Conservation (phyloP, 2,329 filamentous ascomycete species). For the Bipolaris sorokiniana region DNA sequence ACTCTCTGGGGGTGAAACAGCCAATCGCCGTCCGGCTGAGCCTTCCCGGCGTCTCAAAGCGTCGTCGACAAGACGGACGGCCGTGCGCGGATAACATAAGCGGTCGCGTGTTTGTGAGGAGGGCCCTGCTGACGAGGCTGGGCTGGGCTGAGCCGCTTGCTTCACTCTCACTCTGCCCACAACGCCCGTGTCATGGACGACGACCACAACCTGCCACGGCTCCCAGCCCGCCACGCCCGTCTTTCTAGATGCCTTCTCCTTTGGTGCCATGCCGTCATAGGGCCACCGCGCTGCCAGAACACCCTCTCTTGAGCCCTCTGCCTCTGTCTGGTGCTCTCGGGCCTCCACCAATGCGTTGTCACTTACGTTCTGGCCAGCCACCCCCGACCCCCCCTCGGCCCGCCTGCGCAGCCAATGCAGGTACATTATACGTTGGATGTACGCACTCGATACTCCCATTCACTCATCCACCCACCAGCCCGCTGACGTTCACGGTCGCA, state of each 20-base stretch:
- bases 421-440: constrained; percentile 21
- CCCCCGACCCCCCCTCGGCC: constrained; percentile 11
- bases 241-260: constrained; percentile 34
- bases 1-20: constrained; percentile 26
- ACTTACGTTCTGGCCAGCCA: constrained; percentile 29
- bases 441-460: not conserved
- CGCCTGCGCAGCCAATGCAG: constrained; percentile 30
- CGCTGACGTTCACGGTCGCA: not conserved
- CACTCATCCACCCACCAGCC: not conserved
- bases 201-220: constrained; percentile 8
- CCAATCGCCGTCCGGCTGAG: constrained; percentile 42
- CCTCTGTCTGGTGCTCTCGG: too few species aligned
- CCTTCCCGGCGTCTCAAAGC: constrained; percentile 40
- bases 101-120: constrained; percentile 24
- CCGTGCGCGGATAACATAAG: constrained; percentile 34
- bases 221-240: constrained; percentile 6
- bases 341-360: constrained; percentile 12
- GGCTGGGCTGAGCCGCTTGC: constrained; percentile 19
- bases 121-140: constrained; percentile 17
- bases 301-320: too few species aligned
- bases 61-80: constrained; percentile 27
- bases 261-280: constrained; percentile 19
- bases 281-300: constrained; percentile 28
- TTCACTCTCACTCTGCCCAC: constrained; percentile 35
- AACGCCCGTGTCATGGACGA: too few species aligned